These are phyloP conservation scores for Amylocarpus encephaloides DNA, from an alignment of 2,329 filamentous ascomycete species.

Conservation along the genomic window DNA sequence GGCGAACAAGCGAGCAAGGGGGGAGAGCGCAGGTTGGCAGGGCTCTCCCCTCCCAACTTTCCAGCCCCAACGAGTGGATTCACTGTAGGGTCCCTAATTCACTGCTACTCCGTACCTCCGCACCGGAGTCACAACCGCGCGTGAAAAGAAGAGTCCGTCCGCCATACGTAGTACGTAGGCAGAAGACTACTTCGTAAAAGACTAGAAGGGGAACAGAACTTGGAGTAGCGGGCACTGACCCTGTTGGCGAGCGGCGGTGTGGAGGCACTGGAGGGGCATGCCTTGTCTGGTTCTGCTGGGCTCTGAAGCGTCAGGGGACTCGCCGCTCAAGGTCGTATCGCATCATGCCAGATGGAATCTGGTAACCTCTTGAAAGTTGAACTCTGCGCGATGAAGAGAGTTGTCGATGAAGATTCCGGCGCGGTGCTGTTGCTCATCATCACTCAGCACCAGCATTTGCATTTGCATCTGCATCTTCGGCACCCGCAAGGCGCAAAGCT, in stretches of 20 bases:
- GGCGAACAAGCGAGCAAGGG: neutral
- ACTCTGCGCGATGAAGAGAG: conserved; percentile 2
- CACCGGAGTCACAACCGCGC: too few species aligned
- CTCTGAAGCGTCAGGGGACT: conserved; percentile 3
- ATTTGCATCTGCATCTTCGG: conserved; percentile 1
- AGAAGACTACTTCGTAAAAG: too few species aligned
- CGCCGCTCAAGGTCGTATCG: conserved; percentile 2
- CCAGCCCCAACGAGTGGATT: too few species aligned
- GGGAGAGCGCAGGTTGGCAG: too few species aligned
- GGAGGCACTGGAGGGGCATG: conserved; percentile 7
- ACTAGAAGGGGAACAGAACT: too few species aligned
- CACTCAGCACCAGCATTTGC: conserved; percentile 5
- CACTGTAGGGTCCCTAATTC: too few species aligned
- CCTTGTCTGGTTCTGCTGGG: conserved; percentile 4
- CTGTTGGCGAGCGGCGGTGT: conserved; percentile 10
- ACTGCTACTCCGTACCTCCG: too few species aligned
- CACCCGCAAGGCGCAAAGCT: conserved; percentile 2
- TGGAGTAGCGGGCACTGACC: conserved; percentile 2
- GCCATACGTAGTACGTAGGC: too few species aligned
- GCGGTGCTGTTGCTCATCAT: neutral
- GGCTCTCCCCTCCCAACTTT: too few species aligned
- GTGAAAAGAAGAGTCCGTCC: too few species aligned
- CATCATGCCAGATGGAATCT: conserved; percentile 6
- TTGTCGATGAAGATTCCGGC: neutral
- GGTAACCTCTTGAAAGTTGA: neutral